Percentiles rank a stretch among this genome's conserved stretches.
Evolutionary conservation across 2,329 filamentous ascomycete species (phyloP).

Genomic region (Moelleriella libera): DNA sequence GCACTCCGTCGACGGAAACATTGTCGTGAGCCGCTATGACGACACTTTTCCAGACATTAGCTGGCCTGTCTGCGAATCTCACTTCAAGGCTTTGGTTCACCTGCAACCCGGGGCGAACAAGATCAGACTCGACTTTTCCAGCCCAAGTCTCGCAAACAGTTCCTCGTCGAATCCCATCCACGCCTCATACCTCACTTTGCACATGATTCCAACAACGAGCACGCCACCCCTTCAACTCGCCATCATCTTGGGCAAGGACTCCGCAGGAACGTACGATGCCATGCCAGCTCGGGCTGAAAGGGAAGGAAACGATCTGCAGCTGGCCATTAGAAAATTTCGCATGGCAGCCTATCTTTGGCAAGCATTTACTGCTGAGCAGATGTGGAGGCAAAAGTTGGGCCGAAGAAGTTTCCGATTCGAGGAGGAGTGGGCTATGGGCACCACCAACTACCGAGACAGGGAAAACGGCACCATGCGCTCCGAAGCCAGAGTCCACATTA

Average conservation of each 20-base stretch:
- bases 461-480: slow-evolving; percentile 65
- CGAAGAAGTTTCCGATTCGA: slow-evolving; percentile 81
- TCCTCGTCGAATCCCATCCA: slow-evolving; percentile 56
- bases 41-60: slow-evolving; percentile 68
- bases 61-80: slow-evolving; percentile 80
- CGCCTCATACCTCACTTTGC: slow-evolving; percentile 66
- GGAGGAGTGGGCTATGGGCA: slow-evolving; percentile 84
- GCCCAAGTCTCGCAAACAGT: slow-evolving; percentile 62
- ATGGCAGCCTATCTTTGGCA: slow-evolving; percentile 97
- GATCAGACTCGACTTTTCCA: slow-evolving; percentile 76
- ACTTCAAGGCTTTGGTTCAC: slow-evolving; percentile 85
- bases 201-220: slow-evolving; percentile 69
- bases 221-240: slow-evolving; percentile 79
- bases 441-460: slow-evolving; percentile 61
- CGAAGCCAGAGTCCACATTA: slow-evolving; percentile 78
- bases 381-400: slow-evolving; percentile 79
- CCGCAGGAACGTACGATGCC: slow-evolving; percentile 71
- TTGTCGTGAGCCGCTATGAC: slow-evolving; percentile 71
- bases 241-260: slow-evolving; percentile 79
- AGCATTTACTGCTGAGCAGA: slow-evolving; percentile 91
- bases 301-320: slow-evolving; percentile 71
- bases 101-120: slow-evolving; percentile 85
- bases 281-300: slow-evolving; percentile 58
- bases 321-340: slow-evolving; percentile 76
- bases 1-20: slow-evolving; percentile 58